These are phyloP conservation scores for Lyophyllum decastes DNA, from an alignment of 768 basidiomycete species.

Conservation along the genomic window DNA sequence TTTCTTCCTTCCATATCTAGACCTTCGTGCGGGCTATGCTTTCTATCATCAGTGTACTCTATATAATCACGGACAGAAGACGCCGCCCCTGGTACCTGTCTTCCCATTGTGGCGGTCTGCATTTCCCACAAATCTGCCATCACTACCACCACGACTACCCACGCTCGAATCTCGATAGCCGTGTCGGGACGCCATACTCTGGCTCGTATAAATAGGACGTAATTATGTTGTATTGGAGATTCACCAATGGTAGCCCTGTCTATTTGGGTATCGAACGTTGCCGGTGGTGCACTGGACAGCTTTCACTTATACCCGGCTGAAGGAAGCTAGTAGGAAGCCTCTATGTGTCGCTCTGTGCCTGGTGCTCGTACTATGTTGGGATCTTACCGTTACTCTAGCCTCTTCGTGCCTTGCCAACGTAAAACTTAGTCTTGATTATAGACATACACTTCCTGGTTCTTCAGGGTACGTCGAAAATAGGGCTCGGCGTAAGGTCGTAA, in stretches of 20 bases:
- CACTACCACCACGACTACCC: background rate
- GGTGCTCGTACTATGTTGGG: background rate
- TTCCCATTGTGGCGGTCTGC: slow-evolving; percentile 18
- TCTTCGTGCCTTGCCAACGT: background rate
- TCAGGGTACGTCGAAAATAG: background rate
- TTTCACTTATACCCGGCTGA: background rate
- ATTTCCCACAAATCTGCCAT: background rate
- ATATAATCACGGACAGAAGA: slow-evolving; percentile 10
- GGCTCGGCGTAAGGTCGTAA: background rate
- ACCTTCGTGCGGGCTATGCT: background rate
- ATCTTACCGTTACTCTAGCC: background rate
- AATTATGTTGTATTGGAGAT: background rate
- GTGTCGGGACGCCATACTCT: background rate
- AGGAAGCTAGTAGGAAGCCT: background rate
- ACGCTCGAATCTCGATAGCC: background rate
- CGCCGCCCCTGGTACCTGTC: slow-evolving; percentile 1
- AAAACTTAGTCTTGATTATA: background rate
- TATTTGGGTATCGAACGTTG: background rate
- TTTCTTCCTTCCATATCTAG: background rate
- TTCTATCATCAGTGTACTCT: slow-evolving; percentile 7
- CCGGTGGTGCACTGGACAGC: background rate
- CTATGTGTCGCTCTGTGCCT: background rate
- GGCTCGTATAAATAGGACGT: slow-evolving; percentile 1
- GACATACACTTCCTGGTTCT: background rate
- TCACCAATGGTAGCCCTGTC: background rate